Conservation (phyloP, 148 eudicot genomes). For the Rhododendron vialii region DNA sequence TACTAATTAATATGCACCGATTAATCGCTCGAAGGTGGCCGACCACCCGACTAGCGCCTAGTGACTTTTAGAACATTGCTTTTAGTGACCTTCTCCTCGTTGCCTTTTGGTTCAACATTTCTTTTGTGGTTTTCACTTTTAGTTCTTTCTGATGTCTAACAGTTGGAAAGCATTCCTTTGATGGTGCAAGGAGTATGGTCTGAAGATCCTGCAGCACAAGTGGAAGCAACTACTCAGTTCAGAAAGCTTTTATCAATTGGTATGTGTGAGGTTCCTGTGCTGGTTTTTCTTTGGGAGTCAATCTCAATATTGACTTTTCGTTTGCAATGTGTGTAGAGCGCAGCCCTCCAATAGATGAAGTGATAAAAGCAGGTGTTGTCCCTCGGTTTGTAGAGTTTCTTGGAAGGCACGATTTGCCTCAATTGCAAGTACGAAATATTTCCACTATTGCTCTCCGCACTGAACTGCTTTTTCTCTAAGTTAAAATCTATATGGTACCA, state of each 20-base stretch:
- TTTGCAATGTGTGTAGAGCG: constrained; percentile 47
- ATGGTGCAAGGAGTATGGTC: constrained; percentile 92
- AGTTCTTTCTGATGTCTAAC: constrained; percentile 19
- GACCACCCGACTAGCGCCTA: no score
- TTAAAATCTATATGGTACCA: neutral
- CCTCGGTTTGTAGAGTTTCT: constrained; percentile 86
- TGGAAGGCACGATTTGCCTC: constrained; percentile 78
- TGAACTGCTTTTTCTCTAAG: neutral
- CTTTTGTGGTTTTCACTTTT: neutral
- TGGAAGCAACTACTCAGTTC: constrained; percentile 85
- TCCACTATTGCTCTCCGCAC: neutral
- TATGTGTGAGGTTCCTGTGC: constrained; percentile 13
- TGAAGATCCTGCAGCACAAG: constrained; percentile 68
- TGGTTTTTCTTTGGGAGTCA: neutral
- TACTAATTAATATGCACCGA: no score
- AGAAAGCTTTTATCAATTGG: constrained; percentile 87
- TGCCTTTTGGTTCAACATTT: neutral
- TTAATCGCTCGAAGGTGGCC: no score
- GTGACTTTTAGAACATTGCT: neutral
- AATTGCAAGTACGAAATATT: constrained; percentile 60
- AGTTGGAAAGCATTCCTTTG: constrained; percentile 78
- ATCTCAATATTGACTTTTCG: neutral
- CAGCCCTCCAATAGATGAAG: constrained; percentile 87
- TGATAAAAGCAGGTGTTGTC: constrained; percentile 78
- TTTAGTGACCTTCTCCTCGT: neutral